A percentile compares a stretch with the other conserved stretches of the same genome.
phyloP scores from a whole-genome alignment of 768 basidiomycete species.

The Hericium alpestre region DNA sequence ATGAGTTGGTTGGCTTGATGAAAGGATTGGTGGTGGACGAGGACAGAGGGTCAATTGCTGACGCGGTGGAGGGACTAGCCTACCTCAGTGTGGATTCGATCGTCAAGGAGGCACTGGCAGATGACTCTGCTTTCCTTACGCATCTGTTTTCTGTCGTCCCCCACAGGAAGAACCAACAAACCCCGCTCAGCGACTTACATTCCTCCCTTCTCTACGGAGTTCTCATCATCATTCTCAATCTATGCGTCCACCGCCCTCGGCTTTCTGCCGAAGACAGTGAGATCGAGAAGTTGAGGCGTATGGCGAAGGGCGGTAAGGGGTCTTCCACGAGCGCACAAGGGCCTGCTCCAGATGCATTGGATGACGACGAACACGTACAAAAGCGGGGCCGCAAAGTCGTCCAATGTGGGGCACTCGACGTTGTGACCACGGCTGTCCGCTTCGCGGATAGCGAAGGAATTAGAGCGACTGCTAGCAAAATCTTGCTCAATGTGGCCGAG shows the following conservation, averaged over 20 bases:
- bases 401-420: constrained; percentile 50
- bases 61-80: constrained; percentile 75
- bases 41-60: constrained; percentile 28
- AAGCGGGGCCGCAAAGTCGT: constrained; percentile 48
- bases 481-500: constrained; percentile 63
- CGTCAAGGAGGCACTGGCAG: constrained; percentile 51
- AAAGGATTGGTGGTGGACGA: constrained; percentile 17
- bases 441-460: constrained; percentile 55
- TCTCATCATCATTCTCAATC: constrained; percentile 62
- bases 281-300: constrained; percentile 64
- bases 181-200: constrained; percentile 20
- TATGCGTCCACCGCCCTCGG: constrained; percentile 59
- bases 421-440: constrained; percentile 47
- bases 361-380: constrained; percentile 59
- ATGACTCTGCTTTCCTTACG: constrained; percentile 39
- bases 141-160: constrained; percentile 25
- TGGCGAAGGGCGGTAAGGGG: constrained; percentile 40
- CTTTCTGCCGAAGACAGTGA: constrained; percentile 77
- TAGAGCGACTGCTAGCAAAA: constrained; percentile 44
- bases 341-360: constrained; percentile 25
- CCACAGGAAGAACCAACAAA: constrained; percentile 9
- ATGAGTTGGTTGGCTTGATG: constrained; percentile 15
- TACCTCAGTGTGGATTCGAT: constrained; percentile 56
- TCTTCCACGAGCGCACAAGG: constrained; percentile 5
- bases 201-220: constrained; percentile 67